These are phyloP conservation scores for Vaccinium darrowii DNA, from an alignment of 148 eudicot species.

Conservation along the genomic window DNA sequence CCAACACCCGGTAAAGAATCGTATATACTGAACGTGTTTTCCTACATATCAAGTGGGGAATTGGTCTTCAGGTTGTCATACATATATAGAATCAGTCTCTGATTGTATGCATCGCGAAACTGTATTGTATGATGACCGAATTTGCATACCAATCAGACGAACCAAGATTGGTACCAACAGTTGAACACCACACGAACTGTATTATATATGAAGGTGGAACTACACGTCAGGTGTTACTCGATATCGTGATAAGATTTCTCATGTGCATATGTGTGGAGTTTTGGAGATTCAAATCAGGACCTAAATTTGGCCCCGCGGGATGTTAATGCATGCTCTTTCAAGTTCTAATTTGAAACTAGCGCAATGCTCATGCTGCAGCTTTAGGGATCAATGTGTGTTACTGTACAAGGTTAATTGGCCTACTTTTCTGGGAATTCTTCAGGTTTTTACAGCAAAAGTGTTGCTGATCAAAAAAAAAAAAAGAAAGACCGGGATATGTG, in stretches of 20 bases:
- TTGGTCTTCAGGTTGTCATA: not conserved
- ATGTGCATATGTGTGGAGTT: not conserved
- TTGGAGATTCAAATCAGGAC: not conserved
- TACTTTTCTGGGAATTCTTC: no score
- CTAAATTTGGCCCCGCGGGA: not conserved
- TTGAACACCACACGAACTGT: not conserved
- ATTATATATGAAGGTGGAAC: not conserved
- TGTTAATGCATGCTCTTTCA: not conserved
- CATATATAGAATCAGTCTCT: not conserved
- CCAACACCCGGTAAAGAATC: not conserved
- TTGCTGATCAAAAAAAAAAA: no score
- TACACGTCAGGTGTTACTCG: not conserved
- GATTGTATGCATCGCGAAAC: no score
- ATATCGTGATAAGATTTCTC: not conserved
- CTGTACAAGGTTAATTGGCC: no score
- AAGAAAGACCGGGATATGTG: no score
- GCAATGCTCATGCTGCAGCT: no score
- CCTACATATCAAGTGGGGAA: not conserved
- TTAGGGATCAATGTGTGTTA: no score
- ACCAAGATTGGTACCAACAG: not conserved
- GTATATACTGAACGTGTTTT: not conserved
- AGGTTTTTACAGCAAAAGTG: no score
- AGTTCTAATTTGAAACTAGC: not conserved
- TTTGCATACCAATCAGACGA: not conserved
- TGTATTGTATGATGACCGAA: not conserved